Evolutionary conservation across 2,329 filamentous ascomycete genomes (phyloP).

Genomic region (Pyrenophora teres): DNA sequence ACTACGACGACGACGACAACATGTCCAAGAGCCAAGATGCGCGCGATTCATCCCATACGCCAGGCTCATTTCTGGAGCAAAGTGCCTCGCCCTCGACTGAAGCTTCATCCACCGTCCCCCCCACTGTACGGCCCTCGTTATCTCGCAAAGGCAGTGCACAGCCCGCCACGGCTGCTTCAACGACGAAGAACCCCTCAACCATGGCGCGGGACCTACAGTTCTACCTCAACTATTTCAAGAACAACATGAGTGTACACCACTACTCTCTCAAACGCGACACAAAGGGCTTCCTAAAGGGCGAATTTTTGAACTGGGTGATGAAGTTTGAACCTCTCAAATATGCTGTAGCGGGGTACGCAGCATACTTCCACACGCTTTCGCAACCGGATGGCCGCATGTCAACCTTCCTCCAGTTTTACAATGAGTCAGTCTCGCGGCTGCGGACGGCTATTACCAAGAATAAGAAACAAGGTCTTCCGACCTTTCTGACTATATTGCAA

Average conservation of each 20-base stretch:
- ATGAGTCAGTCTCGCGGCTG: slow-evolving; percentile 79
- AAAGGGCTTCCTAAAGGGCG: slow-evolving; percentile 73
- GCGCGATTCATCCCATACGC: slow-evolving; percentile 47
- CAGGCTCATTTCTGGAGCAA: slow-evolving; percentile 50
- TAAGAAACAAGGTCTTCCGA: slow-evolving; percentile 73
- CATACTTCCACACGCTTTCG: slow-evolving; percentile 79
- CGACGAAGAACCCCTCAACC: slow-evolving; percentile 17
- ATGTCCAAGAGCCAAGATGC: slow-evolving; percentile 28
- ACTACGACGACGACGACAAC: slow-evolving; percentile 29
- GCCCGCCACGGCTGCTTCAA: slow-evolving; percentile 20
- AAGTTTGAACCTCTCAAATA: slow-evolving; percentile 82
- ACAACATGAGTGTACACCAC: slow-evolving; percentile 79
- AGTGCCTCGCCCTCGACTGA: slow-evolving; percentile 60
- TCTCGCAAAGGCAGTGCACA: slow-evolving; percentile 44
- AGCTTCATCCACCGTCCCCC: slow-evolving; percentile 44
- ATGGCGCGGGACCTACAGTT: slow-evolving; percentile 72
- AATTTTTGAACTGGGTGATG: slow-evolving; percentile 73
- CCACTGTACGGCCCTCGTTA: slow-evolving; percentile 34
- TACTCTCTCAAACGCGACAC: slow-evolving; percentile 77
- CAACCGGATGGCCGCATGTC: slow-evolving; percentile 74
- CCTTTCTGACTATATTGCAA: slow-evolving; percentile 84
- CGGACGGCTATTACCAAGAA: slow-evolving; percentile 71
- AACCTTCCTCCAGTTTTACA: slow-evolving; percentile 87
- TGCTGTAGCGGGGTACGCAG: slow-evolving; percentile 83
- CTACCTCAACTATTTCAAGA: slow-evolving; percentile 77